Evolutionary conservation across 129 eudicot species (phyloP), one percentile per base, ranked within the genome.

Genomic region (Cynara cardunculus): DNA sequence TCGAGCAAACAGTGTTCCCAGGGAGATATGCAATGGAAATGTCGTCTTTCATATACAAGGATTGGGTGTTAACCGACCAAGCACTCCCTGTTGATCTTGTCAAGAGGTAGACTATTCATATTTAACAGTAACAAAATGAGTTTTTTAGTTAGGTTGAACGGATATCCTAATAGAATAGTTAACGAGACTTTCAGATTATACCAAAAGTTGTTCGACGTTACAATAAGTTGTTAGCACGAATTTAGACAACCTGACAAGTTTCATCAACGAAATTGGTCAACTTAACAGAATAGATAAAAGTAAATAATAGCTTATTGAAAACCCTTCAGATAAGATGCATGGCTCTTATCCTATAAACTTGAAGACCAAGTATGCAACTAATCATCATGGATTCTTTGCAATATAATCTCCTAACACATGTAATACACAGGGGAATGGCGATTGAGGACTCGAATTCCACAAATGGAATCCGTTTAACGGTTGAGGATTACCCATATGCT

Each of bases 401-500:
- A 75, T 14, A 35, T 25, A 37, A 56, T 65, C 18, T 3, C 25
- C 31, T 37, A 26, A 44, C 46, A n/a, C 46, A 31, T 78, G 22
- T 31, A 68, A 78, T 44, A 6, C 61, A 10, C 66, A 92, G 97
- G 83, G 94, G 92, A 72, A 74, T 92, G 86, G 97, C 97, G 14
- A 83, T 90, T 22, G 84, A 89, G 81, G 94, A 92, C 80, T 66
- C 87, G 4, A 77, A 72, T 44, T 74, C 86, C 25, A 87, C 90
- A 3, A 86, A 87, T 34, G 91, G 94, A 19, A 61, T 86, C 25
- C 79, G 84, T 1, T 74, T 89, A 71, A 19, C 83, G 1, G 85
- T 91, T 12, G 84, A 91, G 76, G 97, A 91, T 82, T 91, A 91
- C 73, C 97, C 97, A 6, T 91, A 75, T 61, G 97, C 94, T 9